Percentiles rank a stretch among this genome's conserved stretches.
Conservation (phyloP, 75 land plant species). For the Pinus tabuliformis region DNA sequence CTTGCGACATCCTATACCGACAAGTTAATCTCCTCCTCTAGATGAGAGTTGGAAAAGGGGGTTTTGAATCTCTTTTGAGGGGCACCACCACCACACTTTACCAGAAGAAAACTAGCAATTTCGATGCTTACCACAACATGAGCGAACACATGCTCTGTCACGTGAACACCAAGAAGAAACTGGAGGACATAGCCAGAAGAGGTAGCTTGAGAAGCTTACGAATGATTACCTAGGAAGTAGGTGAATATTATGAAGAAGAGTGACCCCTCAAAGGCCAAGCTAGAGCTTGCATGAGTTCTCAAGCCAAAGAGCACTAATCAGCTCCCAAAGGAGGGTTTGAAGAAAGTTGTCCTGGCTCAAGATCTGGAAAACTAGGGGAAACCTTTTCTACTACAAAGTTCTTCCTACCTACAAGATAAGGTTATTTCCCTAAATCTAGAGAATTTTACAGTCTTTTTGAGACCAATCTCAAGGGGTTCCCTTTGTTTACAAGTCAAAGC, state of each 20-base stretch:
- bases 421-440: too few species aligned
- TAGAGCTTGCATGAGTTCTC: too few species aligned
- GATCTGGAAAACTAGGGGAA: too few species aligned
- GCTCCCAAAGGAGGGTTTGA: too few species aligned
- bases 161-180: slow-evolving; percentile 93
- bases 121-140: slow-evolving; percentile 97
- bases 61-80: slow-evolving; percentile 91
- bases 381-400: too few species aligned
- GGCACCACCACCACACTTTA: slow-evolving; percentile 95
- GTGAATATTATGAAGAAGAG: slow-evolving; percentile 49
- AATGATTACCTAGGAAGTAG: slow-evolving; percentile 84
- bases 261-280: not conserved
- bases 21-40: slow-evolving; percentile 39
- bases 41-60: slow-evolving; percentile 90
- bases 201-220: slow-evolving; percentile 74
- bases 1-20: slow-evolving; percentile 26
- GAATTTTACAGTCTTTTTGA: too few species aligned
- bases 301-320: too few species aligned
- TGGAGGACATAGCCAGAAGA: slow-evolving; percentile 89
- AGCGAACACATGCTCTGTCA: slow-evolving; percentile 91
- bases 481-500: too few species aligned
- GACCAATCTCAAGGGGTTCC: too few species aligned
- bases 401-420: too few species aligned
- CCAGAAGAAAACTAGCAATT: slow-evolving; percentile 97
- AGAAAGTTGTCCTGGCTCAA: too few species aligned